phyloP scores from a whole-genome alignment of 2,329 filamentous ascomycete genomes.

The Fonsecaea pedrosoi region DNA sequence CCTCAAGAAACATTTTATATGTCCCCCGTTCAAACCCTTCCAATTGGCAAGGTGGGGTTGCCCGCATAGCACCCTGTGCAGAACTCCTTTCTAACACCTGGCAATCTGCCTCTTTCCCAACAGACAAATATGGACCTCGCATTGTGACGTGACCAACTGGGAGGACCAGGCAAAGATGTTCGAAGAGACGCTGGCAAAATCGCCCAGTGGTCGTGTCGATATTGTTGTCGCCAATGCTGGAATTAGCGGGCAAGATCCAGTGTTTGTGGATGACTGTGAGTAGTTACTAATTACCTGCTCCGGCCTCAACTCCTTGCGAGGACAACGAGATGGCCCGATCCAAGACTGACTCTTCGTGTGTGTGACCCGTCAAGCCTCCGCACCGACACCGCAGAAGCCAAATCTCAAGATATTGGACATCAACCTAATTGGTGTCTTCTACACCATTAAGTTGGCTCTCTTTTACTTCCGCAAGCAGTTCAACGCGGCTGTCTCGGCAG shows the following conservation, averaged over 20 bases:
- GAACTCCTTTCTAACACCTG: background rate
- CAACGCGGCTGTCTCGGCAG: conserved; percentile 12
- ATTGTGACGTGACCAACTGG: conserved; percentile 68
- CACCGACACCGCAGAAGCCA: conserved; percentile 17
- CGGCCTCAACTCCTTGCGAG: background rate
- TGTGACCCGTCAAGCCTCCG: background rate
- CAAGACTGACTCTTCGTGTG: background rate
- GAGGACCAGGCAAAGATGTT: conserved; percentile 69
- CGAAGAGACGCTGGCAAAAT: conserved; percentile 61
- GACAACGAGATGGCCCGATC: background rate
- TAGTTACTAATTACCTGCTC: background rate
- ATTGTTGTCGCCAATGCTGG: conserved; percentile 72
- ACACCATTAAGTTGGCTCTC: conserved; percentile 47
- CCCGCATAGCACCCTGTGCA: too few species aligned
- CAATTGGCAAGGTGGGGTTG: background rate
- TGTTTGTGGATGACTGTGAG: conserved; percentile 36
- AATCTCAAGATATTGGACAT: conserved; percentile 46
- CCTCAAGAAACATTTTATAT: background rate
- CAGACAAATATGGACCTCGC: background rate
- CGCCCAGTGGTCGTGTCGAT: conserved; percentile 63
- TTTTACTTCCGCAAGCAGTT: conserved; percentile 45
- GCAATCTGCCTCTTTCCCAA: background rate
- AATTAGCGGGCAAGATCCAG: conserved; percentile 53
- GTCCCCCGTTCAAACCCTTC: background rate
- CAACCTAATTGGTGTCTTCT: conserved; percentile 45